Base-by-base conservation (phyloP, 2,329 filamentous ascomycete species). In the Lecanoromycetidae sp. region DNA sequence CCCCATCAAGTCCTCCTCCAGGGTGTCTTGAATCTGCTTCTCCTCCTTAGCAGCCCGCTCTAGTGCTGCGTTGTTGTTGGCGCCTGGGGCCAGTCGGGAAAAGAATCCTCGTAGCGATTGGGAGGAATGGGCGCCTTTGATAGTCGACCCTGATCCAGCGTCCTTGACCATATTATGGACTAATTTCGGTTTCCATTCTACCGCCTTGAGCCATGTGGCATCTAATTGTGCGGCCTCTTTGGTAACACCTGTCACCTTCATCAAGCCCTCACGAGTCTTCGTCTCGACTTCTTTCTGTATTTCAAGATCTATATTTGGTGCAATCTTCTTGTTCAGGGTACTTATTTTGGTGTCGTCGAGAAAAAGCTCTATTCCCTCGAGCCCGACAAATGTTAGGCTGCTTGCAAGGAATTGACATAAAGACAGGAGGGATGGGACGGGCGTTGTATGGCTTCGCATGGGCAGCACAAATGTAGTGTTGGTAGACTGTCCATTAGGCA, bases 391-490 rank as follows among this genome's bases (percentile, higher is more conserved):
- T 0, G 91, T 96, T 62, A 98, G 70, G 67, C 90, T 95, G 5
- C 88, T 96, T 3, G 88, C 85, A 40, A 98, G 70, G 56, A 98
- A 98, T 63, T 95, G 88, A 59, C 84, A 82, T 45, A 98, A 74
- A 1, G 86, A 87, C 22, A 94, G 71, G 7, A 98, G 69, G 51
- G 87, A 86, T 3, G 93, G 91, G 40, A 96, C 68, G 1, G 88
- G 86, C 0, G 87, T 90, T 0, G 84, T 88, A 25, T 77, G 77
- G 61, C 93, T 95, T 59, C 91, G 77, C 64, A 96, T 95, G 60
- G 96, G 88, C 38, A 98, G 74, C 38, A 95, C 80, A 61, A 98
- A 98, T n/a, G 82, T 84, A 2, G 93, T 98, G 57, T 90, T 77
- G 26, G 71, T 70, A 46, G 73, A 82, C 58, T 87, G 74, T 20